A percentile compares a stretch with the other conserved stretches of the same genome.
Evolutionary conservation across 1,139 yeast species (phyloP).

Genomic region (Komagataea norvegica): DNA sequence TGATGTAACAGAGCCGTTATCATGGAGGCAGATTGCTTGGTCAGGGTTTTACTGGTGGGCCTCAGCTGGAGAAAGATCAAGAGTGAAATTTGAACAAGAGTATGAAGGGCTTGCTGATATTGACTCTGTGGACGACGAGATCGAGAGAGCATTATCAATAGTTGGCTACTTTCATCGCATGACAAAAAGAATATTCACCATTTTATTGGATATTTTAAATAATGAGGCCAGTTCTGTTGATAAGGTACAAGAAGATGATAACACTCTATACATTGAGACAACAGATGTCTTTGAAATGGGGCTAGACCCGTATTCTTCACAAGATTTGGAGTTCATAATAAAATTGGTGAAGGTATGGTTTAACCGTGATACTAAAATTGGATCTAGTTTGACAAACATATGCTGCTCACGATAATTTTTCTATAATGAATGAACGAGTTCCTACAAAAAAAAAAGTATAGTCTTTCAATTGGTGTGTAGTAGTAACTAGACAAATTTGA

Average conservation of each 20-base stretch:
- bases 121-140: constrained; percentile 27
- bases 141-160: constrained; percentile 32
- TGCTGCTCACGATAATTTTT: constrained; percentile 29
- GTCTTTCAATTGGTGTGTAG: too few species aligned
- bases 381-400: constrained; percentile 30
- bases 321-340: constrained; percentile 53
- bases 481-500: background rate
- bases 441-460: background rate
- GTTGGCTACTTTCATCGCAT: constrained; percentile 54
- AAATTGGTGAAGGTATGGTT: constrained; percentile 56
- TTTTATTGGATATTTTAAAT: constrained; percentile 29
- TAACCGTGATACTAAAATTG: constrained; percentile 38
- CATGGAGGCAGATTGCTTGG: constrained; percentile 66
- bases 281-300: constrained; percentile 66
- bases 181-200: constrained; percentile 35
- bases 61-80: constrained; percentile 63
- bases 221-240: constrained; percentile 11
- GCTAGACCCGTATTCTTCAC: constrained; percentile 60
- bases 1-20: constrained; percentile 44
- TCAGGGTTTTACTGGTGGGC: constrained; percentile 82
- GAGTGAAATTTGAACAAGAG: constrained; percentile 34
- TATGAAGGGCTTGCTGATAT: constrained; percentile 24
- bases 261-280: constrained; percentile 33
- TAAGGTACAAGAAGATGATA: constrained; percentile 4
- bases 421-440: background rate